Evolutionary conservation across 208 protist genomes (phyloP), one percentile per base, ranked within the genome.

Genomic region (Crithidia expoeki): DNA sequence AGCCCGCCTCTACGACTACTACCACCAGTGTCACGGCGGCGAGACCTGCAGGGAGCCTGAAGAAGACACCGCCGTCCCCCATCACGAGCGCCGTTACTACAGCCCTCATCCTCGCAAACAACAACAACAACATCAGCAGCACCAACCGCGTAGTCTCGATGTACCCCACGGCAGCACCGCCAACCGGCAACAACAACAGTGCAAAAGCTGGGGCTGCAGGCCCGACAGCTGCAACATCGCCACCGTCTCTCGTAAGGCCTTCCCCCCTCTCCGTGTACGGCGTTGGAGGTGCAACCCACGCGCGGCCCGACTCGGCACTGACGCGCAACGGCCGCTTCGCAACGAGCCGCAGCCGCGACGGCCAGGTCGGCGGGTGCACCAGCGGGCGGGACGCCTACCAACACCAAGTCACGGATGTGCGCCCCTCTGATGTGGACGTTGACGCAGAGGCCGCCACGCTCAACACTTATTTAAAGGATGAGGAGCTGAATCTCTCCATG

Each of bases 401-500:
- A n/a, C 9, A 49, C 25, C 23, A 42, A 30, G 30, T 21, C 38
- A 0, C 44, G n/a, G n/a, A 25, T 33, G 30, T 14, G 21, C 23
- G 32, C 5, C 14, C 46, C 4, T 23, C 28, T 17, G 38, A 5
- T 3, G 21, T 46, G 28, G 42, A 59, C 36, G 30, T 12, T 16
- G 56, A 62, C 10, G 52, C 53, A n/a, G 78, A 84, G 59, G 21
- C 51, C 4, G 71, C 68, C 12, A 61, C 74, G n/a, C 72, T 86
- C 23, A 52, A 47, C 28, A 53, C 75, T 38, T 90, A 87, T 66
- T 53, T 83, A 30, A 53, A 64, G 25, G 67, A 79, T 32, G 62
- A 68, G 38, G 79, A 87, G 11, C 66, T 82, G 32, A 87, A 92
- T 58, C 71, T 92, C 23, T 88, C 82, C 46, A 73, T 84, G 67